phyloP scores from a whole-genome alignment of 2,329 filamentous ascomycete genomes.

The Colletotrichum sp. region DNA sequence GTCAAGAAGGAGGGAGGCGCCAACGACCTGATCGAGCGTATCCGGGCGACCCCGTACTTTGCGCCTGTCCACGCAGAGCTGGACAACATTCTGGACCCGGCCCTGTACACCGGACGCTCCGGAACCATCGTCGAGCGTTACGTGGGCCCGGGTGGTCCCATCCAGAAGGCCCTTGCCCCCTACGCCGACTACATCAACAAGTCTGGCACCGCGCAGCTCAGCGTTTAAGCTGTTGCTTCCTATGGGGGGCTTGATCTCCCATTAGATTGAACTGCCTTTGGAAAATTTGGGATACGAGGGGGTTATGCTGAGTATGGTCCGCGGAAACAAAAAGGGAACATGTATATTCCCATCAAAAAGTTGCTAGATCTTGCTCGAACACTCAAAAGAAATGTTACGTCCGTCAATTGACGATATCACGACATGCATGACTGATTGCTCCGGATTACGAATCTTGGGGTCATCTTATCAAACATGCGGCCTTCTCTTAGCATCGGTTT shows the following conservation, averaged over 20 bases:
- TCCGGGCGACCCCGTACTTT: conserved; percentile 78
- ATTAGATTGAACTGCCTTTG: neutral
- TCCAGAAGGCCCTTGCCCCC: conserved; percentile 42
- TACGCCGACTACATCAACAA: conserved; percentile 41
- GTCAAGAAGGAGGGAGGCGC: conserved; percentile 52
- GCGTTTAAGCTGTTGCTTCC: conserved; percentile 31
- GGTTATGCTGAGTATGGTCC: neutral
- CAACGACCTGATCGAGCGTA: conserved; percentile 63
- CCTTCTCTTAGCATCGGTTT: too few relatives aligned
- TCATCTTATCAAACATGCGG: neutral
- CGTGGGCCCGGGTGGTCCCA: conserved; percentile 42
- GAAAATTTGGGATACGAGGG: neutral
- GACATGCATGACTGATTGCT: neutral
- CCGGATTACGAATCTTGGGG: neutral
- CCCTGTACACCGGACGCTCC: conserved; percentile 53
- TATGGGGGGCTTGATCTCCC: neutral
- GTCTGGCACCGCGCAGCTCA: conserved; percentile 40
- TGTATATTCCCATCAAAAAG: neutral
- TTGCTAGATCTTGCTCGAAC: neutral
- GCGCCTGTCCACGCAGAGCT: conserved; percentile 72
- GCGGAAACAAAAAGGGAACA: neutral
- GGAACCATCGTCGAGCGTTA: conserved; percentile 49
- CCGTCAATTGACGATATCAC: neutral
- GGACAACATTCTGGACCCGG: conserved; percentile 69
- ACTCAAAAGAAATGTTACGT: neutral